Evolutionary conservation across 805 yeast genomes (phyloP).

Genomic region (Tetrapisispora nanseiensis): DNA sequence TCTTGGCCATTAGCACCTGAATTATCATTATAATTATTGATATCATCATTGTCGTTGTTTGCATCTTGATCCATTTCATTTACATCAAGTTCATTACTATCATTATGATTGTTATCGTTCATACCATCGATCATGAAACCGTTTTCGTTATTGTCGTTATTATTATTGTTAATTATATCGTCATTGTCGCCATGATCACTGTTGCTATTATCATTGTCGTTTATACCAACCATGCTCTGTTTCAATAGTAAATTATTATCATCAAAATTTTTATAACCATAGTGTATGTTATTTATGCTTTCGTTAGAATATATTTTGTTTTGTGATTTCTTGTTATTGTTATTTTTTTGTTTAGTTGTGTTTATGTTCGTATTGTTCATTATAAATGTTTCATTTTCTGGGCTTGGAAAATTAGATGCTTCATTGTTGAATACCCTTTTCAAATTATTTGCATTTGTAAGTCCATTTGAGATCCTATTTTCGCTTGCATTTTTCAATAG

Average conservation of each 20-base stretch:
- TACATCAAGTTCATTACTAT: not conserved
- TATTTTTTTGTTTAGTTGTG: not conserved
- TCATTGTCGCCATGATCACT: slow-evolving; percentile 1
- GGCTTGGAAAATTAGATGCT: slow-evolving; percentile 3
- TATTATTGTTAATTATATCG: not conserved
- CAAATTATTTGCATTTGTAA: not conserved
- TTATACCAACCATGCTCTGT: not conserved
- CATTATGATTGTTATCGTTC: not conserved
- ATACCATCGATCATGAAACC: not conserved
- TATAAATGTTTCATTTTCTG: slow-evolving; percentile 3
- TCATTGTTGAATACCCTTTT: not conserved
- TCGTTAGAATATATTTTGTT: not conserved
- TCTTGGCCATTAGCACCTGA: slow-evolving; percentile 4
- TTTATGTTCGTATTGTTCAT: slow-evolving; percentile 2
- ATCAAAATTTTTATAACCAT: not conserved
- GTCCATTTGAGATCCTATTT: not conserved
- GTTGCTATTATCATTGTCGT: not conserved
- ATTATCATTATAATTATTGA: not conserved
- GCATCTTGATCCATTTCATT: slow-evolving; percentile 1
- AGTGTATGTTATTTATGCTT: not conserved
- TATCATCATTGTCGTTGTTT: not conserved
- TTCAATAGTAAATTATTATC: not conserved
- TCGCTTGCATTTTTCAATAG: not conserved
- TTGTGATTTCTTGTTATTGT: not conserved
- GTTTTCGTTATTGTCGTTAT: not conserved